phyloP scores from a whole-genome alignment of 2,329 filamentous ascomycete species.

The Botrytis deweyae region DNA sequence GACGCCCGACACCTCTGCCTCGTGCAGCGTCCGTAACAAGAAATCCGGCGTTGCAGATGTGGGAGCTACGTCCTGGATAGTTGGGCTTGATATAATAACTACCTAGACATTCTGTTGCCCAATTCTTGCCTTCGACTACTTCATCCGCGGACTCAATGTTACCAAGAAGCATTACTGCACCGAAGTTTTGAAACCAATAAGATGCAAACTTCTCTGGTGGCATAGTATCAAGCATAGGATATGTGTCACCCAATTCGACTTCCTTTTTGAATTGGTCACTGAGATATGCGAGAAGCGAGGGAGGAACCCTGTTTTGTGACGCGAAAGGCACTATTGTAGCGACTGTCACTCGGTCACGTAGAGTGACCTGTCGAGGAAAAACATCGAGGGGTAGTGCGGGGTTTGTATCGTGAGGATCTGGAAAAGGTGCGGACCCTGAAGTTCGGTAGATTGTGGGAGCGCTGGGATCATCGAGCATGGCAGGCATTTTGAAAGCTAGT shows the following conservation, averaged over 20 bases:
- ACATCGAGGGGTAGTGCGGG: slow-evolving; percentile 48
- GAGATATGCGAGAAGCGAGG: slow-evolving; percentile 61
- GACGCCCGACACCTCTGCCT: slow-evolving; percentile 54
- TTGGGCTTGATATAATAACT: slow-evolving; percentile 75
- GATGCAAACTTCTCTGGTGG: slow-evolving; percentile 60
- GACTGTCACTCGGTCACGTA: slow-evolving; percentile 65
- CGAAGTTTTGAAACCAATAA: slow-evolving; percentile 75
- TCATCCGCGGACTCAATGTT: slow-evolving; percentile 55
- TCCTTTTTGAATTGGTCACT: slow-evolving; percentile 67
- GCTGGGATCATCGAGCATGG: slow-evolving; percentile 61
- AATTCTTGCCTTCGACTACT: slow-evolving; percentile 54
- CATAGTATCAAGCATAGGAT: slow-evolving; percentile 66
- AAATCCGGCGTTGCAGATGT: slow-evolving; percentile 68
- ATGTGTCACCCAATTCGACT: slow-evolving; percentile 71
- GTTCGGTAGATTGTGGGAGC: slow-evolving; percentile 54
- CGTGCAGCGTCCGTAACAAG: slow-evolving; percentile 55
- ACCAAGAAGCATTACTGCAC: slow-evolving; percentile 67
- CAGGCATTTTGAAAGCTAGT: slow-evolving; percentile 49
- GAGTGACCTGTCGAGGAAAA: slow-evolving; percentile 59
- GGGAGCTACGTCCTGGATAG: slow-evolving; percentile 70
- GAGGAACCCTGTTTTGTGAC: slow-evolving; percentile 59
- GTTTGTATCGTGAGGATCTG: slow-evolving; percentile 50
- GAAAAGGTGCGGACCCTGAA: slow-evolving; percentile 53
- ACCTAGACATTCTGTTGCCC: slow-evolving; percentile 65
- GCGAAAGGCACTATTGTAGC: slow-evolving; percentile 69